Conservation (phyloP, 345 rosid genomes). For the Salix arbutifolia region DNA sequence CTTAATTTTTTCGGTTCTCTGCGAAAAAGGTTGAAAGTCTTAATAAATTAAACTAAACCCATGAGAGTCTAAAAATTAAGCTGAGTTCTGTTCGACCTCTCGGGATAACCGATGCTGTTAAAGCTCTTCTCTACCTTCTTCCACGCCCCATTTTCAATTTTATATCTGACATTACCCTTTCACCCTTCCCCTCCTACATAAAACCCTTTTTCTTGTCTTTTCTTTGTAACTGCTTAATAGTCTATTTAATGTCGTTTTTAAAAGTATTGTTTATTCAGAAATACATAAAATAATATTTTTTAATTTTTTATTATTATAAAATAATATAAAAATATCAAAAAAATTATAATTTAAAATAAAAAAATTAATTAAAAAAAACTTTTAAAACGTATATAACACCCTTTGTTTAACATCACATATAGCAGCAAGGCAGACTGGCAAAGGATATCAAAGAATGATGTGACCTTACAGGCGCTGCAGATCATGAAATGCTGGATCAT, state of each 20-base stretch:
- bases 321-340: no score
- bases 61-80: slow-evolving; percentile 1
- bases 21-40: slow-evolving; percentile 19
- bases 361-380: no score
- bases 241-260: no score
- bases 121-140: not conserved
- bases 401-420: not conserved
- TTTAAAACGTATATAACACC: no score
- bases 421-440: not conserved
- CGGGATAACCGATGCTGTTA: slow-evolving; percentile 34
- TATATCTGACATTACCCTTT: not conserved
- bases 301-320: no score
- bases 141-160: not conserved
- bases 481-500: no score
- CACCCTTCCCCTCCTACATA: not conserved
- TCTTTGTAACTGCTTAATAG: no score
- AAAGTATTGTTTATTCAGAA: no score
- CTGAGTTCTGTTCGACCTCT: slow-evolving; percentile 14
- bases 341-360: no score
- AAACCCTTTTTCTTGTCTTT: not conserved
- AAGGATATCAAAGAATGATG: not conserved
- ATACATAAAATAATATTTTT: no score
- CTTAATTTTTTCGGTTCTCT: slow-evolving; percentile 9
- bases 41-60: slow-evolving; percentile 14
- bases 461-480: not conserved